Percentiles rank a stretch among this genome's conserved stretches.
phyloP scores from a whole-genome alignment of 768 basidiomycete species.

The Pholiota microspora region DNA sequence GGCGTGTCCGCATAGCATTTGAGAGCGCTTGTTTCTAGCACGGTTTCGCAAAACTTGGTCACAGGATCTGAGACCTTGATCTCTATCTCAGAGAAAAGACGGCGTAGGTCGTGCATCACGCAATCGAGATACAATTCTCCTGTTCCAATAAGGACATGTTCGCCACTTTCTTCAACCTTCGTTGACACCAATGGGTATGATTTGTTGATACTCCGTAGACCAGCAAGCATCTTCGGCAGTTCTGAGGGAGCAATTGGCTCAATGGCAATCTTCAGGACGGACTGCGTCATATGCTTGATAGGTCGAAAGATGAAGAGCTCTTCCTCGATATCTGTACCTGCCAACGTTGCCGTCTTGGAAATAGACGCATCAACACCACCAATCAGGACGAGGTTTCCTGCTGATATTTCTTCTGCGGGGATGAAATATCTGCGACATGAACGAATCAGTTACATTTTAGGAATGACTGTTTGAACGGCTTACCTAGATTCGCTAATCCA shows the following conservation, averaged over 20 bases:
- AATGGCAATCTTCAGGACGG: constrained; percentile 96
- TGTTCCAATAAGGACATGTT: constrained; percentile 95
- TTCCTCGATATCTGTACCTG: constrained; percentile 68
- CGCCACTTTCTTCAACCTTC: constrained; percentile 97
- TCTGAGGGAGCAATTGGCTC: constrained; percentile 98
- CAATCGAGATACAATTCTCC: constrained; percentile 97
- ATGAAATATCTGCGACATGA: constrained; percentile 72
- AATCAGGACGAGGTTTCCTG: constrained; percentile 91
- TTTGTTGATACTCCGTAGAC: constrained; percentile 95
- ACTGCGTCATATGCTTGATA: constrained; percentile 95
- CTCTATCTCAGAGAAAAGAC: constrained; percentile 95
- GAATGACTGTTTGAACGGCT: constrained; percentile 16
- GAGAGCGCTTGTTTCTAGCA: constrained; percentile 93
- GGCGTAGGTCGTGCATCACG: constrained; percentile 92
- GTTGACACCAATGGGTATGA: constrained; percentile 93
- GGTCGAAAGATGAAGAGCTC: constrained; percentile 95
- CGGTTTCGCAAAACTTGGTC: constrained; percentile 97
- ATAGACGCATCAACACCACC: constrained; percentile 94
- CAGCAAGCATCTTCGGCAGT: constrained; percentile 97
- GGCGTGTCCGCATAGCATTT: constrained; percentile 99
- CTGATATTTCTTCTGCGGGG: constrained; percentile 82
- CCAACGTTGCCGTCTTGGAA: constrained; percentile 90
- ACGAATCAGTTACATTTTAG: constrained; percentile 5
- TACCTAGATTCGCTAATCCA: constrained; percentile 92
- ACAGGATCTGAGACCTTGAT: constrained; percentile 99